phyloP scores from a whole-genome alignment of 1,139 yeast species.

The Saccharomyces hybrid region DNA sequence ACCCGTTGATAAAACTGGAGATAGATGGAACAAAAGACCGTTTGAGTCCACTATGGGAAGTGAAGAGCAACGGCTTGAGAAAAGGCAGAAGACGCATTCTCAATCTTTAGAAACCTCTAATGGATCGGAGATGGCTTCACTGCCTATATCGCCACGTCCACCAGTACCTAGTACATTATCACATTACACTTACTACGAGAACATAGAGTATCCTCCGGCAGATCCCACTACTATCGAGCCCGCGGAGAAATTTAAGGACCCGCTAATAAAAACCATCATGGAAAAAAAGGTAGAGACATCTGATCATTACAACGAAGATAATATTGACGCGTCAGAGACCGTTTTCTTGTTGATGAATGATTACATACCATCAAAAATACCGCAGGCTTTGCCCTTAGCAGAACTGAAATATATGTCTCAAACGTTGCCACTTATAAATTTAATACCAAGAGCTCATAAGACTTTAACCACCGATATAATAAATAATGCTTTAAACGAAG shows the following conservation, averaged over 20 bases:
- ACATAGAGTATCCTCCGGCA: conserved; percentile 6
- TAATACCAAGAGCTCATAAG: conserved; percentile 80
- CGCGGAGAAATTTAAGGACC: conserved; percentile 4
- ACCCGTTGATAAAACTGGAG: neutral
- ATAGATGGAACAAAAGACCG: neutral
- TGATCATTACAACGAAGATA: conserved; percentile 15
- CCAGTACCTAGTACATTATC: neutral
- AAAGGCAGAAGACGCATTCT: neutral
- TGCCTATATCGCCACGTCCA: neutral
- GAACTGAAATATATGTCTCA: conserved; percentile 84
- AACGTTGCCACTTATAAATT: conserved; percentile 72
- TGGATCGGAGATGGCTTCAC: neutral
- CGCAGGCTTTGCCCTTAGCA: conserved; percentile 60
- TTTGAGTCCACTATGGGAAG: neutral
- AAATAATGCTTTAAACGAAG: conserved; percentile 83
- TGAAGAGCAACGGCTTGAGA: neutral
- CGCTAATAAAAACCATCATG: conserved; percentile 6
- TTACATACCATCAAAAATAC: conserved; percentile 41
- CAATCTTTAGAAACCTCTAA: neutral
- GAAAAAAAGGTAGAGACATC: conserved; percentile 6
- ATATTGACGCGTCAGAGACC: conserved; percentile 33
- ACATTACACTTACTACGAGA: neutral
- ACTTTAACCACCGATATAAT: conserved; percentile 76
- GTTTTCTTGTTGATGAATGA: conserved; percentile 40
- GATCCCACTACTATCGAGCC: conserved; percentile 12